A percentile compares a stretch with the other conserved stretches of the same genome.
phyloP scores from a whole-genome alignment of 208 protist species.

The Perkinsela sp. region DNA sequence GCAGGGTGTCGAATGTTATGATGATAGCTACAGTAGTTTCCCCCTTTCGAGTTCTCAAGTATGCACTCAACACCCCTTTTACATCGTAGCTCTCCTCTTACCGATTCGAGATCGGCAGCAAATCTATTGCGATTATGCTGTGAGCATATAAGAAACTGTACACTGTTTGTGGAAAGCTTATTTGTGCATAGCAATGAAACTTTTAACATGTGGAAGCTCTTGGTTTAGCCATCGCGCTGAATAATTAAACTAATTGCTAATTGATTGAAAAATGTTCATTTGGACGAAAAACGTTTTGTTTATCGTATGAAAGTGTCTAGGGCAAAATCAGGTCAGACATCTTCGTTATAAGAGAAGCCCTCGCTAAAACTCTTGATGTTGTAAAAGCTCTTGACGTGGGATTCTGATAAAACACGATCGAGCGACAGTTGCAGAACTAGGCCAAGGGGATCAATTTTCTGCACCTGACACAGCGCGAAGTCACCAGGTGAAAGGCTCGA shows the following conservation, averaged over 20 bases:
- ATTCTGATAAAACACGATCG: not conserved
- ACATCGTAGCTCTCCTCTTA: not conserved
- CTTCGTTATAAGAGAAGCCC: not conserved
- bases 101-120: not conserved
- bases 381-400: not conserved
- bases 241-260: too few species aligned
- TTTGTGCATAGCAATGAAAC: too few species aligned
- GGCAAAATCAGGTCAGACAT: not conserved
- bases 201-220: too few species aligned
- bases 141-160: not conserved
- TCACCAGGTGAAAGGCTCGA: not conserved
- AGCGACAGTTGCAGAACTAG: not conserved
- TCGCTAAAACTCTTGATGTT: not conserved
- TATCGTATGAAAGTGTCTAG: too few species aligned
- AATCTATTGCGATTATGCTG: not conserved
- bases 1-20: not conserved
- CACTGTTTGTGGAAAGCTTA: too few species aligned
- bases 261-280: too few species aligned
- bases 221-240: too few species aligned
- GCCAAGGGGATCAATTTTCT: not conserved
- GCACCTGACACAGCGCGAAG: not conserved
- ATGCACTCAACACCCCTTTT: not conserved
- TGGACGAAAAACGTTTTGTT: too few species aligned
- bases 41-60: not conserved
- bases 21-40: not conserved